Evolutionary conservation across 805 yeast species (phyloP).

Genomic region (Ogataea wickerhamii): DNA sequence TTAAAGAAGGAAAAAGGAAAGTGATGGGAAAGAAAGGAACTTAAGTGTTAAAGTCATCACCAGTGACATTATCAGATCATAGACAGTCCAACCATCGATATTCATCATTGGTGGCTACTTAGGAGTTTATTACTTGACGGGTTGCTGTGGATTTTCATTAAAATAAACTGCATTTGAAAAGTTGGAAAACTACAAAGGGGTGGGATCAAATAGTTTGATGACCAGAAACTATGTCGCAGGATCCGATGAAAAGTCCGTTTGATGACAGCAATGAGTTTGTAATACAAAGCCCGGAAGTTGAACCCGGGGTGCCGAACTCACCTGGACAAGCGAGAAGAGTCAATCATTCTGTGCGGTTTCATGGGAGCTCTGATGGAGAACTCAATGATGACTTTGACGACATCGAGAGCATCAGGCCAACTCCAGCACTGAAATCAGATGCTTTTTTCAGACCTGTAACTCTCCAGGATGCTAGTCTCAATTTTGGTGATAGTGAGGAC

Average conservation of each 20-base stretch:
- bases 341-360: background rate
- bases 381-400: conserved; percentile 7
- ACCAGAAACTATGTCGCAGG: conserved; percentile 10
- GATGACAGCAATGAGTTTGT: conserved; percentile 18
- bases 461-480: conserved; percentile 21
- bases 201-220: conserved; percentile 1
- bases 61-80: too few species aligned
- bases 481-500: conserved; percentile 11
- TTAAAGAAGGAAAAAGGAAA: background rate
- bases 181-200: too few species aligned
- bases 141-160: too few species aligned
- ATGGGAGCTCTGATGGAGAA: conserved; percentile 1
- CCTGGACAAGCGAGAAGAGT: background rate
- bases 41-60: too few species aligned
- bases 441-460: conserved; percentile 12
- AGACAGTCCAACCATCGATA: too few species aligned
- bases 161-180: too few species aligned
- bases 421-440: conserved; percentile 23
- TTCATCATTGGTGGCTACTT: too few species aligned
- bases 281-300: conserved; percentile 3
- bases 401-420: conserved; percentile 18
- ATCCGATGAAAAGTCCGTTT: conserved; percentile 12
- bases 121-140: too few species aligned
- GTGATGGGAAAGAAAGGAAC: too few species aligned
- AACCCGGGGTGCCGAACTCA: conserved; percentile 1